phyloP scores from a whole-genome alignment of 2,329 filamentous ascomycete genomes.

The Aureobasidium sp. region DNA sequence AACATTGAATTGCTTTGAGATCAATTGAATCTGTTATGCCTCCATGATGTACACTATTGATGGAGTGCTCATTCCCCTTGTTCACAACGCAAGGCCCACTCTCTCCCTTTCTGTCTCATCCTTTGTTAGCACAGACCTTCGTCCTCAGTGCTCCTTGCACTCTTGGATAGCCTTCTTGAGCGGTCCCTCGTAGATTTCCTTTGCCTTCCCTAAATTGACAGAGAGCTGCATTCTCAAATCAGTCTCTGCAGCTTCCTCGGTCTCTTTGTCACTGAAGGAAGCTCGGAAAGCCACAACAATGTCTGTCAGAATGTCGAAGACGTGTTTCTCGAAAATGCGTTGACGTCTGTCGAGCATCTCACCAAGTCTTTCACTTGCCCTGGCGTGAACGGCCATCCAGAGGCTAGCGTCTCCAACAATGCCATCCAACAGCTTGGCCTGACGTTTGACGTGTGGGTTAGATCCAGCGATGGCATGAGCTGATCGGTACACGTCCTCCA shows the following conservation, averaged over 20 bases:
- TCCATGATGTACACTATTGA: not conserved
- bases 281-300: slow-evolving; percentile 16
- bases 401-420: slow-evolving; percentile 13
- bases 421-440: slow-evolving; percentile 7
- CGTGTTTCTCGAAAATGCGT: not conserved
- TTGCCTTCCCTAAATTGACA: slow-evolving; percentile 5
- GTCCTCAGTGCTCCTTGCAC: not conserved
- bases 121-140: not conserved
- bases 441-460: not conserved
- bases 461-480: slow-evolving; percentile 12
- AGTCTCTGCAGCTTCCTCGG: slow-evolving; percentile 12
- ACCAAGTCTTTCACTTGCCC: not conserved
- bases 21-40: no score
- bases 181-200: slow-evolving; percentile 4
- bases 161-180: not conserved
- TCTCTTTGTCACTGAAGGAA: slow-evolving; percentile 16
- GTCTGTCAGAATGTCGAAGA: slow-evolving; percentile 11
- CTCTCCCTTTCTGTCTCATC: not conserved
- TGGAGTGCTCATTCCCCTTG: not conserved
- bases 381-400: slow-evolving; percentile 12
- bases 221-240: slow-evolving; percentile 15
- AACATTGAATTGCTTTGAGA: no score
- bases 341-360: not conserved
- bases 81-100: not conserved
- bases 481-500: slow-evolving; percentile 19